Evolutionary conservation across 352 stramenopile genomes (phyloP), one percentile per base, ranked within the genome.

Genomic region (Pythium apleroticum): DNA sequence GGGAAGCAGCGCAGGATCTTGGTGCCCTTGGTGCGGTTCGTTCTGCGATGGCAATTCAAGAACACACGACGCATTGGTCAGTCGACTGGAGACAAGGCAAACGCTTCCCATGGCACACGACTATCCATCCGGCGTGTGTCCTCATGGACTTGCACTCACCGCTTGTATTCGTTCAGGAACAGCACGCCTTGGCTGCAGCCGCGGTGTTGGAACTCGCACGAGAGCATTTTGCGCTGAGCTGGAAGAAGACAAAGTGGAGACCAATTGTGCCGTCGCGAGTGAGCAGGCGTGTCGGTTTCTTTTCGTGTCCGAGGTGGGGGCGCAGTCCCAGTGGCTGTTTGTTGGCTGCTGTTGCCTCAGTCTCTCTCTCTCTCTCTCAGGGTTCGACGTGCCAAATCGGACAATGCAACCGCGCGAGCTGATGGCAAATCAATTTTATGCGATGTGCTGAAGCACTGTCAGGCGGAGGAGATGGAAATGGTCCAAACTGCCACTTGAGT

Each of bases 1-100:
- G 82, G 80, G 60, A 91, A 91, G 69, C 79, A 90, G 33, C 81
- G 77, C 56, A 90, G 45, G 71, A 90, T 90, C 79, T 85, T 85
- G 54, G 72, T 78, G 50, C 75, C 72, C 31, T 82, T 82, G 28
- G 74, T 82, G 30, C 77, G 77, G 63, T 85, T 85, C 4, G 70
- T 82, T 12, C 77, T 82, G 63, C 46, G 22, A 48, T 50, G 19
- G 20, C 41, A 55, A 24, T n/a, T n/a, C n/a, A n/a, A n/a, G n/a
- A 33, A 33, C 30, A 37, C n/a, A 37, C 41, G 10, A 35, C 12
- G 0, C 58, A 27, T 22, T 52, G 20, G 48, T 57, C 30, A 57
- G 58, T 52, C 28, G 17, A 39, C 57, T 41, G 35, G 35, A 41
- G 35, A 41, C 35, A 41, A 41, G 35, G 6, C 35, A 41, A n/a